Evolutionary conservation across 768 basidiomycete species (phyloP), one percentile per base, ranked within the genome.

Genomic region (Podaxis carcinomalis): DNA sequence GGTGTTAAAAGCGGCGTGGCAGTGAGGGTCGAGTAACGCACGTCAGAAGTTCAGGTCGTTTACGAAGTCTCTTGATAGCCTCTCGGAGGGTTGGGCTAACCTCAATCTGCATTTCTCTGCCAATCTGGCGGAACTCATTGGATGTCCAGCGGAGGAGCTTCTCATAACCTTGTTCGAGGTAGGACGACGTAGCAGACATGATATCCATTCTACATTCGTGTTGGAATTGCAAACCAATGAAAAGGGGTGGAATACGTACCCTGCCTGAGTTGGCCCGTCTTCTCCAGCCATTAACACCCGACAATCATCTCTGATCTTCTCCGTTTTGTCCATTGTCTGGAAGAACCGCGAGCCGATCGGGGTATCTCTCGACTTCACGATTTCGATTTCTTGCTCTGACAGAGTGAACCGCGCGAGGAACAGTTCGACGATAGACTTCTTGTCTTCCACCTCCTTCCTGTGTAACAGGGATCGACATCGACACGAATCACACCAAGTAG

Each of bases 391-490:
- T 11, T 81, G 78, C 1, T 89, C 82, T 3, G 75, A 83, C 13
- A 98, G 83, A 0, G 94, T 97, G 73, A 98, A 99, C 1, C 90
- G 86, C 0, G 81, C 73, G 23, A 99, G 83, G 74, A 99, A 98
- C 11, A 90, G 74, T 1, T 81, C 73, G 2, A 96, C 85, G 62
- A 98, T 86, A 0, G 86, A 82, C 67, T 88, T 85, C 56, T 83
- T 87, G 28, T 83, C 81, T 55, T 90, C 86, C 19, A 92, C 85
- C 54, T 82, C 80, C 66, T 87, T 83, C 68, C 92, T 92, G 58
- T 16, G 21, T 6, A 44, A 10, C 3, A 49, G 57, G 9, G 51
- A 32, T 69, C 9, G 1, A 35, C 13, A 13, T 32, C 28, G 14
- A 50, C 47, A 51, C 50, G 36, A 62, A 27, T 9, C 32, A 35